Conservation (phyloP, 495 filamentous ascomycete species). For the Hyaloscypha finlandica region DNA sequence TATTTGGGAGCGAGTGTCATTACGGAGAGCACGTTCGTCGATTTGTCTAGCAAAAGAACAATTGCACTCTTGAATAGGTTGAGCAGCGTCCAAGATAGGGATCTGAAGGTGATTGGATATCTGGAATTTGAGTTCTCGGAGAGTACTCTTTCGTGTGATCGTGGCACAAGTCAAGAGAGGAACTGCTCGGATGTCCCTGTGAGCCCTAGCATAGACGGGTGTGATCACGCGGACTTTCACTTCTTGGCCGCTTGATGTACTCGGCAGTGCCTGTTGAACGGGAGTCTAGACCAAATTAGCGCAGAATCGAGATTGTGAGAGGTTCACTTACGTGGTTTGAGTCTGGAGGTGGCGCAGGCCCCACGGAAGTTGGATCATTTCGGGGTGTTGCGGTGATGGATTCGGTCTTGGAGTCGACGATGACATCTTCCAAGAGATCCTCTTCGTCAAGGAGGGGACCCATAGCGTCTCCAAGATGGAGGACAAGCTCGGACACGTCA, state of each 20-base stretch:
- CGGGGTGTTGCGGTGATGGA: slow-evolving; percentile 13
- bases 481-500: slow-evolving; percentile 1
- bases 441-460: slow-evolving; percentile 27
- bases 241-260: not conserved
- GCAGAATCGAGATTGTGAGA: too few relatives aligned
- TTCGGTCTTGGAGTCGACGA: slow-evolving; percentile 21
- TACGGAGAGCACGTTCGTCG: slow-evolving; percentile 17
- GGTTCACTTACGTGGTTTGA: not conserved
- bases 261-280: not conserved
- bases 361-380: not conserved
- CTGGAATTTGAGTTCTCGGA: slow-evolving; percentile 20
- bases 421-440: slow-evolving; percentile 21
- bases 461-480: slow-evolving; percentile 20
- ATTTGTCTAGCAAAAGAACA: slow-evolving; percentile 34
- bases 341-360: not conserved
- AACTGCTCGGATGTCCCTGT: slow-evolving; percentile 15
- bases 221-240: slow-evolving; percentile 28
- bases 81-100: not conserved
- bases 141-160: slow-evolving; percentile 12
- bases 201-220: slow-evolving; percentile 15
- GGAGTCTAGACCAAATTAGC: too few relatives aligned
- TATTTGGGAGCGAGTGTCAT: slow-evolving; percentile 22
- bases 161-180: slow-evolving; percentile 10
- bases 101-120: slow-evolving; percentile 19
- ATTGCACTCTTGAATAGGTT: slow-evolving; percentile 30